A percentile compares a stretch with the other conserved stretches of the same genome.
Evolutionary conservation across 2,329 filamentous ascomycete species (phyloP).

Genomic region (Orbilia ellipsospora): DNA sequence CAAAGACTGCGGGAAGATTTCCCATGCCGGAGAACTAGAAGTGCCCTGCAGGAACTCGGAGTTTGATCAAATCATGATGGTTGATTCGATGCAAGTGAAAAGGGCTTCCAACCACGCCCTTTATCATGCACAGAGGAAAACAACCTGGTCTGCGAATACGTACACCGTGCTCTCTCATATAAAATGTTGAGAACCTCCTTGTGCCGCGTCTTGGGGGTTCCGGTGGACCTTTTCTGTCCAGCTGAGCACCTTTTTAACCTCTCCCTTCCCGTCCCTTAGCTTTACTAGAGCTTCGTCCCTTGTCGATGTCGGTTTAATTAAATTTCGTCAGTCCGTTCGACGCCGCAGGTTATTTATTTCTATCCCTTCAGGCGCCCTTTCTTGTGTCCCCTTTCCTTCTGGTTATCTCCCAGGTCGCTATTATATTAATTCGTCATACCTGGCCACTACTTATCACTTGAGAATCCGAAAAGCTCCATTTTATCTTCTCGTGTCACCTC

Average conservation of each 20-base stretch:
- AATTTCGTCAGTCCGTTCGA: not conserved
- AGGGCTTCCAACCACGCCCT: constrained; percentile 35
- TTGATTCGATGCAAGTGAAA: constrained; percentile 4
- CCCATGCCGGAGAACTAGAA: constrained; percentile 37
- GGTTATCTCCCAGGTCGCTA: constrained; percentile 10
- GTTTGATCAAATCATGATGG: no score
- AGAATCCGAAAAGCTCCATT: constrained; percentile 6
- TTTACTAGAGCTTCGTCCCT: not conserved
- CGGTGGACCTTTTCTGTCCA: constrained; percentile 29
- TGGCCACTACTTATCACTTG: not conserved
- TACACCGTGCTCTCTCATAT: constrained; percentile 23
- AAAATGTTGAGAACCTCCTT: constrained; percentile 33
- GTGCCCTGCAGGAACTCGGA: no score
- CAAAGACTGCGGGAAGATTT: constrained; percentile 41
- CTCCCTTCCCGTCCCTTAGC: constrained; percentile 31
- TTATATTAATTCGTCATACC: constrained; percentile 15
- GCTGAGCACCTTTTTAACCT: constrained; percentile 32
- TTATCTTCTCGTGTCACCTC: not conserved
- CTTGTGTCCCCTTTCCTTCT: constrained; percentile 12
- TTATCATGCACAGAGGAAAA: constrained; percentile 27
- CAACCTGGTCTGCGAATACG: constrained; percentile 27
- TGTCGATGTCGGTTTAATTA: constrained; percentile 8
- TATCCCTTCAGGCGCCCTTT: constrained; percentile 17
- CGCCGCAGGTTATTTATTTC: not conserved
- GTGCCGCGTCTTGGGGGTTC: constrained; percentile 45